Evolutionary conservation across 2,329 filamentous ascomycete species (phyloP).

Genomic region (Bipolaris cookei): DNA sequence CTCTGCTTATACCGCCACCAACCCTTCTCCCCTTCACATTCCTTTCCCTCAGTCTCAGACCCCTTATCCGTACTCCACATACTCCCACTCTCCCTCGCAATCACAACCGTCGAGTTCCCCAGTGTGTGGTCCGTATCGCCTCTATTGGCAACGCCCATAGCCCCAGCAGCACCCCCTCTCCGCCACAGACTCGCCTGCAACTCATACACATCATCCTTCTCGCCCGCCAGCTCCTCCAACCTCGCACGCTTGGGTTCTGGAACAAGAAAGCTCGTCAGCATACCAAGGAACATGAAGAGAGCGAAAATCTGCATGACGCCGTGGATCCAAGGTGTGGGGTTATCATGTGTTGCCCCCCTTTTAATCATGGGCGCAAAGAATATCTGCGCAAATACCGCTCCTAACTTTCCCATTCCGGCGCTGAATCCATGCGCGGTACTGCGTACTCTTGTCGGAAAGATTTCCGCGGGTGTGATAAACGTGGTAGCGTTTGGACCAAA

Average conservation of each 20-base stretch:
- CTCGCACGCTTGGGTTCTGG: conserved; percentile 78
- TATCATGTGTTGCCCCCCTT: conserved; percentile 59
- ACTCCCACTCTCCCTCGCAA: conserved; percentile 21
- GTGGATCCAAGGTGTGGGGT: conserved; percentile 69
- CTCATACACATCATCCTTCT: conserved; percentile 59
- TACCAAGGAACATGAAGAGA: conserved; percentile 78
- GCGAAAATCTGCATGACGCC: conserved; percentile 80
- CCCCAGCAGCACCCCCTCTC: conserved; percentile 14
- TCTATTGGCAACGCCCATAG: neutral
- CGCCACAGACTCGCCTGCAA: conserved; percentile 56
- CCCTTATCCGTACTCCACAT: conserved; percentile 15
- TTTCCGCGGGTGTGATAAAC: conserved; percentile 60
- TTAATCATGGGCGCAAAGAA: conserved; percentile 59
- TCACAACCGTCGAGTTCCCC: conserved; percentile 4
- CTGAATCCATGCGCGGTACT: conserved; percentile 58
- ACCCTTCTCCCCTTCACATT: conserved; percentile 26
- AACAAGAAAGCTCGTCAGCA: conserved; percentile 72
- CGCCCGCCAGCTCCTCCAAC: conserved; percentile 72
- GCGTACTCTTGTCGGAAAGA: conserved; percentile 59
- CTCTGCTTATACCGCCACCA: conserved; percentile 29
- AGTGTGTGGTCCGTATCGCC: neutral
- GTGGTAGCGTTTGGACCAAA: conserved; percentile 60
- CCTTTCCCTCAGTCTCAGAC: conserved; percentile 16
- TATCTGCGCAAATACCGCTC: conserved; percentile 58
- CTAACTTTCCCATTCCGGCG: conserved; percentile 57